Evolutionary conservation across 306 rosid species (phyloP).

Genomic region (Acacia acuminata): DNA sequence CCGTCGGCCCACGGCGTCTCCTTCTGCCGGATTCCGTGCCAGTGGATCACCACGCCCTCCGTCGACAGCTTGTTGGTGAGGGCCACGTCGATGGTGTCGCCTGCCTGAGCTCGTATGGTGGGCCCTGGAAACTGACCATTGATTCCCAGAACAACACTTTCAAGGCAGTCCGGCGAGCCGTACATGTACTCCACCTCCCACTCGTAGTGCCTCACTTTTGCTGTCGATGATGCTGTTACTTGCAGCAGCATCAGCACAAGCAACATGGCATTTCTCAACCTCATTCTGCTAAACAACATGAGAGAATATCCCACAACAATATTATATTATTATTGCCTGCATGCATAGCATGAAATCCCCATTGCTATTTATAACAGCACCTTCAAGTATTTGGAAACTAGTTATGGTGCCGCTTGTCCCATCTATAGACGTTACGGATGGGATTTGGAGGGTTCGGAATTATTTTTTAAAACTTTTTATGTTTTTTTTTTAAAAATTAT

Average conservation of each 20-base stretch:
- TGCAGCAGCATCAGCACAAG: neutral
- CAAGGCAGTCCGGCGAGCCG: conserved; percentile 44
- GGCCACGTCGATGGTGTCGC: conserved; percentile 56
- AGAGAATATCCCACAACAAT: no score
- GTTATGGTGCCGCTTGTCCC: no score
- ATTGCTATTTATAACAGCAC: no score
- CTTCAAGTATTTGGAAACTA: no score
- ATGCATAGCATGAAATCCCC: no score
- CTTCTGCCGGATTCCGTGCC: conserved; percentile 70
- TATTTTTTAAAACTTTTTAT: no score
- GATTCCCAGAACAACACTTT: conserved; percentile 60
- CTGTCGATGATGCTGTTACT: no score
- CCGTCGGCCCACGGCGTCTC: conserved; percentile 97
- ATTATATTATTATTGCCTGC: no score
- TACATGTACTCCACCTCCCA: conserved; percentile 52
- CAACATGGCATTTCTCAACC: neutral
- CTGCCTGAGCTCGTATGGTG: conserved; percentile 57
- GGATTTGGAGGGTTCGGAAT: no score
- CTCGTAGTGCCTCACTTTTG: conserved; percentile 37
- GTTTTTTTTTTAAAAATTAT: no score
- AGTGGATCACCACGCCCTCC: conserved; percentile 67
- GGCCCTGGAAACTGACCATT: conserved; percentile 70
- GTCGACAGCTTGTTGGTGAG: conserved; percentile 61
- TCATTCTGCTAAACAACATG: no score
- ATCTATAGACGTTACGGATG: no score